A percentile compares a stretch with the other conserved stretches of the same genome.
phyloP scores from a whole-genome alignment of 2,329 filamentous ascomycete species.

The Botrytis tulipae region DNA sequence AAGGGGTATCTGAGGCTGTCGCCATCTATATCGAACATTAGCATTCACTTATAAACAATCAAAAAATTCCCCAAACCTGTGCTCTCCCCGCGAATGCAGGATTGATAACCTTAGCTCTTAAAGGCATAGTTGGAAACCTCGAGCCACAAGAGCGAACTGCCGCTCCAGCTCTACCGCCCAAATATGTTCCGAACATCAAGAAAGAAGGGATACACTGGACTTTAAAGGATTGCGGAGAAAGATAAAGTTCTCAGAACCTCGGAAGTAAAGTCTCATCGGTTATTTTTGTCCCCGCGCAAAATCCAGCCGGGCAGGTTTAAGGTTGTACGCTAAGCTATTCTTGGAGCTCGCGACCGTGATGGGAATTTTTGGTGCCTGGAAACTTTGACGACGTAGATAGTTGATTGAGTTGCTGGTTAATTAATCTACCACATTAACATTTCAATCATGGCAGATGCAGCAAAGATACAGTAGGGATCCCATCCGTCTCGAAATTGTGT shows the following conservation, averaged over 20 bases:
- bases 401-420: constrained; percentile 17
- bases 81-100: constrained; percentile 53
- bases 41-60: constrained; percentile 23
- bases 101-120: constrained; percentile 71
- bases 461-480: constrained; percentile 64
- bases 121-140: constrained; percentile 64
- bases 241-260: constrained; percentile 18
- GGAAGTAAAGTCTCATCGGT: constrained; percentile 23
- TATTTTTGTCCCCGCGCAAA: constrained; percentile 18
- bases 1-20: constrained; percentile 22
- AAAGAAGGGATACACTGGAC: constrained; percentile 28
- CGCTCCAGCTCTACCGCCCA: constrained; percentile 54
- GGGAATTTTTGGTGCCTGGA: constrained; percentile 28
- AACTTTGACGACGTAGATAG: constrained; percentile 24
- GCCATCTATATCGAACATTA: constrained; percentile 43
- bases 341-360: constrained; percentile 23
- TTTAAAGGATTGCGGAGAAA: constrained; percentile 25
- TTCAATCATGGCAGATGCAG: constrained; percentile 58
- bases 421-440: constrained; percentile 30
- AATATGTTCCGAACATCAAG: constrained; percentile 58
- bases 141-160: constrained; percentile 46
- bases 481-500: not conserved
- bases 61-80: constrained; percentile 45
- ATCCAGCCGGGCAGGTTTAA: constrained; percentile 18
- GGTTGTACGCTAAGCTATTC: constrained; percentile 30